Conservation (phyloP, 441 rosid species). For the Pelargonium cotyledonis region DNA sequence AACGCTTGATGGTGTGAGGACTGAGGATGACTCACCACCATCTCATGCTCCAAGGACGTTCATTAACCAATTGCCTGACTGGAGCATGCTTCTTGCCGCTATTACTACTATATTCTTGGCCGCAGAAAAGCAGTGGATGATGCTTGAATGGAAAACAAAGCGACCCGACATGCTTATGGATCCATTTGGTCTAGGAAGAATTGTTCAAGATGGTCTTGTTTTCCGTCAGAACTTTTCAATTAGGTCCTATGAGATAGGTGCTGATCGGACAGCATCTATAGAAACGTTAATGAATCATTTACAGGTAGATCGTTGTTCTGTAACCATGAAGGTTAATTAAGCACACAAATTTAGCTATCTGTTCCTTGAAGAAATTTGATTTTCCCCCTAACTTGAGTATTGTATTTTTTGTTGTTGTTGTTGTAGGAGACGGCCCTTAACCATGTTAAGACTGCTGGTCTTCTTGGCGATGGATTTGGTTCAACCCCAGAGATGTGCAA, state of each 20-base stretch:
- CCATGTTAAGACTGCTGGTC: slow-evolving; percentile 76
- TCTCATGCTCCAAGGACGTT: slow-evolving; percentile 72
- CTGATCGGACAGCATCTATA: slow-evolving; percentile 94
- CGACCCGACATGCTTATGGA: slow-evolving; percentile 77
- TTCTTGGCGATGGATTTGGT: slow-evolving; percentile 94
- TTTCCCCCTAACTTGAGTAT: slow-evolving; percentile 1
- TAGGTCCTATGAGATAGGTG: slow-evolving; percentile 97
- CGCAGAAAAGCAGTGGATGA: slow-evolving; percentile 99
- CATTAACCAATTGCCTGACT: slow-evolving; percentile 89
- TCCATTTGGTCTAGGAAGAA: slow-evolving; percentile 74
- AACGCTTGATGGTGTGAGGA: slow-evolving; percentile 39
- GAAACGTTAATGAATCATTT: slow-evolving; percentile 98
- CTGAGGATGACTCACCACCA: slow-evolving; percentile 38
- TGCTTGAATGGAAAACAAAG: slow-evolving; percentile 95
- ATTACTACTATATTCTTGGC: slow-evolving; percentile 92
- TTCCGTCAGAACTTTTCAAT: slow-evolving; percentile 84
- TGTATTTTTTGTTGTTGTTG: slow-evolving; percentile 2
- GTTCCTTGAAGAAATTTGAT: not conserved
- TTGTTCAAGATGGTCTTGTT: slow-evolving; percentile 82
- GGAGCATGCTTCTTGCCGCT: slow-evolving; percentile 99
- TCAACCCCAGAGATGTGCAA: slow-evolving; percentile 93
- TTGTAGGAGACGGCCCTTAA: slow-evolving; percentile 92
- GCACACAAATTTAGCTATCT: not conserved
- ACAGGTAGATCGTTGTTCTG: slow-evolving; percentile 39
- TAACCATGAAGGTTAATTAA: not conserved